Evolutionary conservation across 2,329 filamentous ascomycete species (phyloP).

Genomic region (Phialophora chinensis): DNA sequence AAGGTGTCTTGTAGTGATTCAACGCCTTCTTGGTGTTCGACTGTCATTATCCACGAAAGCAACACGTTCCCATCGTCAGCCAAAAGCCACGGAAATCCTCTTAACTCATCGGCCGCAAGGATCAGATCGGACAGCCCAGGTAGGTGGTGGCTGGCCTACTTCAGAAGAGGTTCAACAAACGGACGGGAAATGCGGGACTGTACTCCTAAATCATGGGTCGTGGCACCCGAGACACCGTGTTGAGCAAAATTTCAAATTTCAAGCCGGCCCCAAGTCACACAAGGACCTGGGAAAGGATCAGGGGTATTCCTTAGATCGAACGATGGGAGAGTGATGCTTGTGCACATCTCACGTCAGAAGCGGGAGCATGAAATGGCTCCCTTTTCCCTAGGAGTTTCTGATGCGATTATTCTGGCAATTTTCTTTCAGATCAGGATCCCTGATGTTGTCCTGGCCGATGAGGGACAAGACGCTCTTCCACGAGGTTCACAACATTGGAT

Average conservation of each 20-base stretch:
- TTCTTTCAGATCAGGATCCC: not conserved
- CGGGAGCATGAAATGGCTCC: not conserved
- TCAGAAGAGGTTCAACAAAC: not conserved
- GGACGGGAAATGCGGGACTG: not conserved
- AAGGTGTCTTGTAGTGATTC: no score
- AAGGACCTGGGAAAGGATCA: not conserved
- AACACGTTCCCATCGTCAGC: no score
- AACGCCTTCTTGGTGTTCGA: no score
- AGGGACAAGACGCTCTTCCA: not conserved
- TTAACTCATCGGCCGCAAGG: no score
- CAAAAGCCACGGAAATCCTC: no score
- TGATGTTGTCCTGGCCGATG: not conserved
- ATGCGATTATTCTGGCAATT: not conserved
- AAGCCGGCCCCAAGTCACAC: not conserved
- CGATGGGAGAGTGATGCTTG: conserved; percentile 30
- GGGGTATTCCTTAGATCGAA: conserved; percentile 11
- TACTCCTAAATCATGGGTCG: conserved; percentile 38
- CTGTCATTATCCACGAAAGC: no score
- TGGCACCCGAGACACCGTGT: conserved; percentile 33
- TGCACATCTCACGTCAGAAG: conserved; percentile 23
- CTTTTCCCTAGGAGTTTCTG: not conserved
- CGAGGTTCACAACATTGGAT: not conserved
- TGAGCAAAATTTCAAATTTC: conserved; percentile 47
- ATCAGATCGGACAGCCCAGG: no score
- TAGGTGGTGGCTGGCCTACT: no score